Base-by-base conservation (phyloP, 768 basidiomycete species). In the Clavulina sp. region DNA sequence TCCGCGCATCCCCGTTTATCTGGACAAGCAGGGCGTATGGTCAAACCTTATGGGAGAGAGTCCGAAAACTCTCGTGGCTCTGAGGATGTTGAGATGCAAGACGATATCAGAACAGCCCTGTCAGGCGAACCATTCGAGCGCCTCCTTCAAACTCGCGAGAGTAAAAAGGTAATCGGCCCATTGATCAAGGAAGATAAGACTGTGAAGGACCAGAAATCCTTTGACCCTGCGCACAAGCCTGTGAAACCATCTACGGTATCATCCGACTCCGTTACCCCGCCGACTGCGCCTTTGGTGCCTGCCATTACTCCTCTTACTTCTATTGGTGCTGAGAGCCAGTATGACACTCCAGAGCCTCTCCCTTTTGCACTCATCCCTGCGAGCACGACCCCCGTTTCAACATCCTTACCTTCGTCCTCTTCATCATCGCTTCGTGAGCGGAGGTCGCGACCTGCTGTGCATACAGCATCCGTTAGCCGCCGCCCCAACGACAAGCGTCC, bases 1-100 rank as follows among this genome's bases (percentile, higher is more conserved):
- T 28, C 28, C 48, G 23, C 30, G 21, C 16, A 26, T 13, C 43
- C 43, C 13, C 16, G 40, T 18, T 9, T 43, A 19, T 32, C 33
- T 36, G 38, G 36, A n/a, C 33, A 49, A 26, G 30, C 54, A 21
- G 33, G 41, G 18, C 51, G 54, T 23, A 55, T 55, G 51, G n/a
- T 52, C 5, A 51, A 48, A 16, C 53, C 54, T 19, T 56, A 56
- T 21, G 54, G 36, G 7, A 43, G 54, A 13, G 38, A 38, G 21
- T n/a, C n/a, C n/a, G 13, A 9, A 9, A 24, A 52, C 13, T 0
- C 1, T 54, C 18, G 26, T 6, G 31, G 36, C 51, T 24, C 19
- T 23, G 48, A 18, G 6, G 48, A 18, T n/a, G 18, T 16, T 53
- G 51, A 1, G 4, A 16, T 16, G 9, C 9, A 46, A 28, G 43